Conservation (phyloP, 441 rosid species). For the Corymbia calophylla region DNA sequence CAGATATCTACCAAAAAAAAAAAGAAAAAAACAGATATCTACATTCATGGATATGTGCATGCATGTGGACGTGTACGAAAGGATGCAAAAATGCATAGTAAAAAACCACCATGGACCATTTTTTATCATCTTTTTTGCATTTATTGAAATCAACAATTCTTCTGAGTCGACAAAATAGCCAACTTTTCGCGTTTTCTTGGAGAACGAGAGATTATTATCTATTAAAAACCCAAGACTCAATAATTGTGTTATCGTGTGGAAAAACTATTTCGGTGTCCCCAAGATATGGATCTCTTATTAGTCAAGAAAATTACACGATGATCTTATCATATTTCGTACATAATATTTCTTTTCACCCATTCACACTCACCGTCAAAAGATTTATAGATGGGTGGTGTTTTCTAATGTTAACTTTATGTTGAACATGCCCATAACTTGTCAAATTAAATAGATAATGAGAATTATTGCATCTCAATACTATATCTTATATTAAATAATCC, state of each 20-base stretch:
- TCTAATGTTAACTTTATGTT: not conserved
- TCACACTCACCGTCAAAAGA: not conserved
- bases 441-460: not conserved
- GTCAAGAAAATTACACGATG: not conserved
- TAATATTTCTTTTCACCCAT: not conserved
- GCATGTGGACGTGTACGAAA: not conserved
- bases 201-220: not conserved
- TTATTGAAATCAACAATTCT: not conserved
- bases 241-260: not conserved
- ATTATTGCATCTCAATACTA: not conserved
- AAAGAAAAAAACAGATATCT: no score
- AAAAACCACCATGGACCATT: not conserved
- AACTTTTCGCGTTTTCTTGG: not conserved
- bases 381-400: not conserved
- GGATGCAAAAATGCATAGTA: not conserved
- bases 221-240: not conserved
- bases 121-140: not conserved
- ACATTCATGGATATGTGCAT: not conserved
- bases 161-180: not conserved
- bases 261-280: not conserved
- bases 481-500: not conserved
- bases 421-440: not conserved
- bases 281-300: not conserved
- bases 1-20: not conserved
- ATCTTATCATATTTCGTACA: not conserved